Evolutionary conservation across 768 basidiomycete genomes (phyloP).

Genomic region (Russula ochroleuca): DNA sequence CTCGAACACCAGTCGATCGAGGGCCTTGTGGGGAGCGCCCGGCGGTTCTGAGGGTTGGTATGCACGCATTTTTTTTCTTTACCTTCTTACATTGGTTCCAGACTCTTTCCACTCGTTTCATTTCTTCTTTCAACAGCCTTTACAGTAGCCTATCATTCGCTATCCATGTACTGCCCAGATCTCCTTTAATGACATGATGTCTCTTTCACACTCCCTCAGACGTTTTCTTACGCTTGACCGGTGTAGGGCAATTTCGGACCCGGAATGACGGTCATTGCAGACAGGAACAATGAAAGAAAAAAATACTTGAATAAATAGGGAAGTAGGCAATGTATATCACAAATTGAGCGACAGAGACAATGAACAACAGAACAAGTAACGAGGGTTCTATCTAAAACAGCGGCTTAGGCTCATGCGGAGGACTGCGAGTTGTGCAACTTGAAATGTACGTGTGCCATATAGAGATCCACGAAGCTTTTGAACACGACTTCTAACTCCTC

Average conservation of each 20-base stretch:
- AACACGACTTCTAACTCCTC: slow-evolving; percentile 11
- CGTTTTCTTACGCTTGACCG: background rate
- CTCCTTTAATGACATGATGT: slow-evolving; percentile 24
- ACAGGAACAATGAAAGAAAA: too few relatives aligned
- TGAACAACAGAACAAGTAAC: background rate
- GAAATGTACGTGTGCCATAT: slow-evolving; percentile 10
- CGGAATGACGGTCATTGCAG: too few relatives aligned
- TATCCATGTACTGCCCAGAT: slow-evolving; percentile 26
- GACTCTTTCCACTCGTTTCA: background rate
- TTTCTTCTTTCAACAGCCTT: background rate
- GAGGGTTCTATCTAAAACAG: background rate
- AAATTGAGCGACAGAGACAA: background rate
- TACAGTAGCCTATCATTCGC: slow-evolving; percentile 4
- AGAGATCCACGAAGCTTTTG: background rate
- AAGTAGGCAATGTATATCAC: background rate
- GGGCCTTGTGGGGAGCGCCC: slow-evolving; percentile 58
- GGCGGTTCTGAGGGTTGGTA: slow-evolving; percentile 44
- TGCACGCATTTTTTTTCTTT: background rate
- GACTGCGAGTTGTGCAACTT: background rate
- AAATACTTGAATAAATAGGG: background rate
- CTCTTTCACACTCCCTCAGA: background rate
- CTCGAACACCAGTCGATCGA: slow-evolving; percentile 96
- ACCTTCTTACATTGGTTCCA: background rate
- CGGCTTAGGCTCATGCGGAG: background rate
- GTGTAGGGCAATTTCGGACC: too few relatives aligned